Base-by-base conservation (phyloP, 2,329 filamentous ascomycete genomes). In the Westerdykella aurantiaca region DNA sequence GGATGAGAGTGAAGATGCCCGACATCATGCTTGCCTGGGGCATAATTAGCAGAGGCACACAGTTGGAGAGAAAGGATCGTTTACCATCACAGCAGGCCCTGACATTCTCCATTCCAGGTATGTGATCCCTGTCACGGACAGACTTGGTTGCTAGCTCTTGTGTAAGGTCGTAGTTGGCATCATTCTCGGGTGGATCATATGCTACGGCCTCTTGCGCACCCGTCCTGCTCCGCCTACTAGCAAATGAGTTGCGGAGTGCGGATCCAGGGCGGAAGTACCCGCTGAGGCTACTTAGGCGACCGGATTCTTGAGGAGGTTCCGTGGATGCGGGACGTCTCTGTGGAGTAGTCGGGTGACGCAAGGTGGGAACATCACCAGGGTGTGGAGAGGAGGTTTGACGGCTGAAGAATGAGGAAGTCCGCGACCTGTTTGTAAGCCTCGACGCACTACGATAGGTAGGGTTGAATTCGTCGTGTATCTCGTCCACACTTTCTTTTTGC, bases 61-160 rank as follows among this genome's bases (percentile, higher is more conserved):
- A 45, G 14, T 17, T 11, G 41, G 6, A 33, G 16, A 41, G 22
- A 21, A 13, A 34, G 34, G 17, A 37, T 44, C 44, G 73, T 84
- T 79, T 77, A 91, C 90, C 93, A 78, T 97, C 93, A 69, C 93
- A 98, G 72, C 93, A 98, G 47, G 91, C 90, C 63, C 93, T 79
- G 52, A 98, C 93, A 66, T 98, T 96, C 75, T 97, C 91, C 57
- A 97, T 95, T 74, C 96, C 91, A 35, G 33, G 33, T 58, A 97
- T 76, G 49, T 83, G 78, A 61, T 90, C 86, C 21, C 83, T 75
- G 53, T 90, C 86, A 42, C 81, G 75, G 58, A 91, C 85, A 61
- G 89, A 83, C 39, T 69, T 76, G 69, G 91, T 86, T 57, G 91
- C 87, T 51, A 90, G 82, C 51, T 83, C 78, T 44, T 88, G 77